Evolutionary conservation across 345 rosid genomes (phyloP).

Genomic region (Eucalyptus tenuipes): DNA sequence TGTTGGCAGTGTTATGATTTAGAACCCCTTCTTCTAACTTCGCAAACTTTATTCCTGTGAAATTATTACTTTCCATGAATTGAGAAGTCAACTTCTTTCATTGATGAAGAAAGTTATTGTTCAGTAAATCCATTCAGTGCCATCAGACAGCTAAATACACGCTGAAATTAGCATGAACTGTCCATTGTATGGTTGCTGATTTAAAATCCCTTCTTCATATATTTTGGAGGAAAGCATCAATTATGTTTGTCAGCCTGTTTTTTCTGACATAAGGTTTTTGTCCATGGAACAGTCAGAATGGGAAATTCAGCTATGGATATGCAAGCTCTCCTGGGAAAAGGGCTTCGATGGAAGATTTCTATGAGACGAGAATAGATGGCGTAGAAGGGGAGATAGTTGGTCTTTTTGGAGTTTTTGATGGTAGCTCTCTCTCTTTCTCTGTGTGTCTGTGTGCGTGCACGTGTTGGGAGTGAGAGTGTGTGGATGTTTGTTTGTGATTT

Average conservation of each 20-base stretch:
- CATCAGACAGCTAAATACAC: neutral
- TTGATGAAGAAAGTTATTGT: neutral
- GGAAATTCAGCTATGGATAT: conserved; percentile 96
- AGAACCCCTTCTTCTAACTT: neutral
- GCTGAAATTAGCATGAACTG: neutral
- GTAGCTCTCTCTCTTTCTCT: conserved; percentile 22
- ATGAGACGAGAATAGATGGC: conserved; percentile 90
- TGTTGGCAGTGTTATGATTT: neutral
- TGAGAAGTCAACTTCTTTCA: neutral
- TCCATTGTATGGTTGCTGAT: neutral
- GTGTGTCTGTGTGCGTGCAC: neutral
- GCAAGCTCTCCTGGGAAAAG: conserved; percentile 97
- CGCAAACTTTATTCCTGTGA: neutral
- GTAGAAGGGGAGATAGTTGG: conserved; percentile 94
- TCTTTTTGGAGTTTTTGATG: conserved; percentile 98
- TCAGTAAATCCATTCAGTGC: neutral
- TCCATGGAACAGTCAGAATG: conserved; percentile 58
- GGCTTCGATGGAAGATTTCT: conserved; percentile 97
- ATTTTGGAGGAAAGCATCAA: neutral
- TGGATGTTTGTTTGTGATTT: neutral
- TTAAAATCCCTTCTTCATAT: neutral
- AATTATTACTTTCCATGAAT: neutral
- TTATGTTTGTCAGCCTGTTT: neutral
- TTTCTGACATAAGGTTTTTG: neutral
- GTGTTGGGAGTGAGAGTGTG: neutral